Base-by-base conservation (phyloP, 2,329 filamentous ascomycete species). In the Rhytidhysteron rufulum region DNA sequence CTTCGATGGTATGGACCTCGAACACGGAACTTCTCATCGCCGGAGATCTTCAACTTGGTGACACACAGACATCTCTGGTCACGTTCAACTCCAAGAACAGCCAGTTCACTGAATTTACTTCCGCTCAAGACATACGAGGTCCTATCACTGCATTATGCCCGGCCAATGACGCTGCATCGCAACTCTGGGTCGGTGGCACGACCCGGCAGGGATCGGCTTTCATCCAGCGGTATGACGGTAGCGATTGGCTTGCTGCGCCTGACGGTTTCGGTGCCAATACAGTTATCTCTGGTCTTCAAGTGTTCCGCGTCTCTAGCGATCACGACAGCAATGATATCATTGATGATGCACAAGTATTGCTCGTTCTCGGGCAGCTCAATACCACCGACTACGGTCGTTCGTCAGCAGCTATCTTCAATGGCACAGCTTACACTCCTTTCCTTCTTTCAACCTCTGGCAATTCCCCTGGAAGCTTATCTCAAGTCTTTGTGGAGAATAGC, bases 401-500 rank as follows among this genome's bases (percentile, higher is more conserved):
- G 5, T 95, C 91, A 11, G 89, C 88, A 7, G 91, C 83, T 6
- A 71, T 96, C 20, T 98, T 86, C 71, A 88, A 97, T 57, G 93
- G 93, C 54, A 88, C 82, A 9, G 70, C 73, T 3, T 82, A 91
- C 60, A 74, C 74, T 37, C 91, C 93, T 0, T 95, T 91, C 62
- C 78, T 88, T 30, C 77, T 98, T 31, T 86, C 90, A 2, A 84
- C 76, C 43, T 67, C 75, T 10, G 75, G 81, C 54, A 81, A 81
- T 43, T 73, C 74, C 10, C 72, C 79, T 9, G 88, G 90, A 35
- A 90, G 81, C 54, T 79, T 98, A 55, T 82, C 85, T 24, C 81
- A 80, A 50, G 75, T 97, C 46, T 95, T 98, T 63, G 85, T 90
- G 9, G 82, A 94, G 68, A 85, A 87, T 43, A 69, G 70, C 35